These are phyloP conservation scores for Calonectria ilicicola DNA, from an alignment of 2,329 filamentous ascomycete species.

Conservation along the genomic window DNA sequence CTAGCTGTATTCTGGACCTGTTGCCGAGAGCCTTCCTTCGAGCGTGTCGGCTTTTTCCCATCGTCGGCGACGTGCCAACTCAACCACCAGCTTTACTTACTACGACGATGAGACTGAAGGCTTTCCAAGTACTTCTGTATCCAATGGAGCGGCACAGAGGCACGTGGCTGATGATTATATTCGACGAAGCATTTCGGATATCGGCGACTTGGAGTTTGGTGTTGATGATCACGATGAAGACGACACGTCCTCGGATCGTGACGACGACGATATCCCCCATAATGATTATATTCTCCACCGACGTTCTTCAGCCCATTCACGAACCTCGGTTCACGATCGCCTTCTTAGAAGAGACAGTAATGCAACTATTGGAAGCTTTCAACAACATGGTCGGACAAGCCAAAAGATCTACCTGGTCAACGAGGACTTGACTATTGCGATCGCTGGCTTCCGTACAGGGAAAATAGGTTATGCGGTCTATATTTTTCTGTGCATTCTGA, in stretches of 20 bases:
- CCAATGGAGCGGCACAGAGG: slow-evolving; percentile 45
- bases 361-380: slow-evolving; percentile 75
- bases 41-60: slow-evolving; percentile 94
- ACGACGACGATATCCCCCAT: slow-evolving; percentile 53
- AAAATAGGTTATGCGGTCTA: slow-evolving; percentile 77
- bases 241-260: slow-evolving; percentile 55
- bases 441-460: slow-evolving; percentile 91
- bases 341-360: slow-evolving; percentile 79
- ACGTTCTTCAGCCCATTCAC: slow-evolving; percentile 72
- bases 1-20: slow-evolving; percentile 88
- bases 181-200: slow-evolving; percentile 50
- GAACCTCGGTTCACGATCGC: slow-evolving; percentile 68
- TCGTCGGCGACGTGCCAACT: slow-evolving; percentile 83
- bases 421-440: slow-evolving; percentile 93
- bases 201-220: slow-evolving; percentile 54
- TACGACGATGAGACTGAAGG: slow-evolving; percentile 74
- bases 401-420: slow-evolving; percentile 95
- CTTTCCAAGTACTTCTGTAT: slow-evolving; percentile 45
- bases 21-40: slow-evolving; percentile 95
- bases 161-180: slow-evolving; percentile 39
- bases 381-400: slow-evolving; percentile 73
- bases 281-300: slow-evolving; percentile 66
- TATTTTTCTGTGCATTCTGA: slow-evolving; percentile 75
- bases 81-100: slow-evolving; percentile 89
- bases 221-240: slow-evolving; percentile 56